A percentile compares a stretch with the other conserved stretches of the same genome.
Conservation (phyloP, 805 yeast species). For the Metschnikowia lachancei region DNA sequence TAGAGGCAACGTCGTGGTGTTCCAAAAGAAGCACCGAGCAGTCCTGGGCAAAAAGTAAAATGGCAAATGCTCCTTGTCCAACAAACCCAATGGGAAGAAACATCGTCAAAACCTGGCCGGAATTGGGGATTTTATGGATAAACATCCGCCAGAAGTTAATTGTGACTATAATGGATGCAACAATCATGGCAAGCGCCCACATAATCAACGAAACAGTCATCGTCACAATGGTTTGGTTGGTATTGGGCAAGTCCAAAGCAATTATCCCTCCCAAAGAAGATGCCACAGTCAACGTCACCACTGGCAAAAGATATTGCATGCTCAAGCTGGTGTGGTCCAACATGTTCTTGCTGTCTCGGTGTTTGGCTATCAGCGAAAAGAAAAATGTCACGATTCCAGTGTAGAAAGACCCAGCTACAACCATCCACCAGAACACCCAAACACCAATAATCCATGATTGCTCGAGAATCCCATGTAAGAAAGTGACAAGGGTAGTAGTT, state of each 20-base stretch:
- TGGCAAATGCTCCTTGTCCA: conserved; percentile 81
- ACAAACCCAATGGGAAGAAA: conserved; percentile 80
- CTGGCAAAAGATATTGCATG: conserved; percentile 64
- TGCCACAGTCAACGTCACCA: conserved; percentile 77
- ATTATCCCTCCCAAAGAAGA: conserved; percentile 68
- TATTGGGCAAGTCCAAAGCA: conserved; percentile 40
- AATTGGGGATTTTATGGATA: conserved; percentile 56
- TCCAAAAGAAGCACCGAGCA: conserved; percentile 23
- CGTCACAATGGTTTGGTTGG: conserved; percentile 49
- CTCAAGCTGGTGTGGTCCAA: conserved; percentile 38
- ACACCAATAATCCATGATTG: conserved; percentile 45
- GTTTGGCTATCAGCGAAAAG: conserved; percentile 44
- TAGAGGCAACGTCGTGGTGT: conserved; percentile 7
- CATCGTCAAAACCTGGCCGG: conserved; percentile 55
- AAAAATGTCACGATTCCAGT: conserved; percentile 61
- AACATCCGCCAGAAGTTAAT: conserved; percentile 61
- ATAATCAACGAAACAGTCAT: conserved; percentile 53
- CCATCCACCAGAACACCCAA: conserved; percentile 75
- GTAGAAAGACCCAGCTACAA: conserved; percentile 49
- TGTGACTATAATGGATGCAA: conserved; percentile 55
- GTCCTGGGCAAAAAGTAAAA: conserved; percentile 53
- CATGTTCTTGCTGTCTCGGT: conserved; percentile 25
- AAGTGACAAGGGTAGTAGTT: conserved; percentile 59
- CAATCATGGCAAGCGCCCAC: conserved; percentile 66
- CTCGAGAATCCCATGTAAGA: conserved; percentile 47